A percentile compares a stretch with the other conserved stretches of the same genome.
Conservation (phyloP, 768 basidiomycete species). For the Termitomyces sp. region DNA sequence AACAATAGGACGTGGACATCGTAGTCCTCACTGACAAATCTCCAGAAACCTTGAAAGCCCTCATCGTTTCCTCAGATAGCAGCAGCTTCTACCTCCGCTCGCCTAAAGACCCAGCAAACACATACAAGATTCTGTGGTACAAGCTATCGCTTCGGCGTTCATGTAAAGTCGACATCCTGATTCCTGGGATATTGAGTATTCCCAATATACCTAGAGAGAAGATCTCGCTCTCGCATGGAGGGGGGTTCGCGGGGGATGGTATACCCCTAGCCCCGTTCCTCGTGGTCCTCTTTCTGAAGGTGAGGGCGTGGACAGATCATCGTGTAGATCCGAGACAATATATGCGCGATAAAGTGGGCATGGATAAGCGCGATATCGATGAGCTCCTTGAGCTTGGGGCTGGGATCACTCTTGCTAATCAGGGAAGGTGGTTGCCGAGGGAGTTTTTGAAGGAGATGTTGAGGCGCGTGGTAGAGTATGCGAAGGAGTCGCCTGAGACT, state of each 20-base stretch:
- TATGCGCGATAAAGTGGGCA: constrained; percentile 30
- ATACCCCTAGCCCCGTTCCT: constrained; percentile 35
- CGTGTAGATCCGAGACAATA: constrained; percentile 22
- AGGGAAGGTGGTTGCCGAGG: constrained; percentile 23
- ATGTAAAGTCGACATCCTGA: constrained; percentile 36
- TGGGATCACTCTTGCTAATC: constrained; percentile 12
- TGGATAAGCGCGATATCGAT: constrained; percentile 36
- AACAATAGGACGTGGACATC: constrained; percentile 49
- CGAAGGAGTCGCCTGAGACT: background rate
- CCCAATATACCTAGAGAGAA: constrained; percentile 21
- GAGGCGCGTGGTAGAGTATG: constrained; percentile 18
- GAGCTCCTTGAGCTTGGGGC: constrained; percentile 34
- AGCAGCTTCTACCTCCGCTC: constrained; percentile 31
- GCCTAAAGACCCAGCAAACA: constrained; percentile 30
- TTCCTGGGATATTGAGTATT: constrained; percentile 31
- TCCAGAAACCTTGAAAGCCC: constrained; percentile 34
- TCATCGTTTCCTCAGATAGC: constrained; percentile 23
- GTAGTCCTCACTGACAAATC: constrained; percentile 31
- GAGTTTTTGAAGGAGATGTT: constrained; percentile 23
- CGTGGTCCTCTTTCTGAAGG: constrained; percentile 34
- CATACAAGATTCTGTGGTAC: constrained; percentile 40
- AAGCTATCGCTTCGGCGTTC: constrained; percentile 17
- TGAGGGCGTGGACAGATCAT: constrained; percentile 39
- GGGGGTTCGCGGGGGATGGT: background rate
- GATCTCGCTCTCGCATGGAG: constrained; percentile 14